These are phyloP conservation scores for Coemansia aciculifera DNA, from an alignment of 192 early-diverging fungal species.

Conservation along the genomic window DNA sequence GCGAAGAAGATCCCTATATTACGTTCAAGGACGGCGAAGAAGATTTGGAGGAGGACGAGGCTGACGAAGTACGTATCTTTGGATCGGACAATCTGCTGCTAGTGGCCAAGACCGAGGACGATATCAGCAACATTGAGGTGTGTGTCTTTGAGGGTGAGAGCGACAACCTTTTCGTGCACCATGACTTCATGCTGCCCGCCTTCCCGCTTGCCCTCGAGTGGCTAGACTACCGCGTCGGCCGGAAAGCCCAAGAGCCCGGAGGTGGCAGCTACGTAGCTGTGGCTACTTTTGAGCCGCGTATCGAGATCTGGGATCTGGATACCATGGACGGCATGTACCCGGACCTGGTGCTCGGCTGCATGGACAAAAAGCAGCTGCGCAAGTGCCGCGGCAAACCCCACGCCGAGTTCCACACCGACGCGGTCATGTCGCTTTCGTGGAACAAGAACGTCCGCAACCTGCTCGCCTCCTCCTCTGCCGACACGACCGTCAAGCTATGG, in stretches of 20 bases:
- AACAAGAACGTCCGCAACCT: slow-evolving; percentile 72
- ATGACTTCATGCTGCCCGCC: slow-evolving; percentile 96
- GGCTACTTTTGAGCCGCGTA: slow-evolving; percentile 95
- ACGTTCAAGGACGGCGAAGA: slow-evolving; percentile 63
- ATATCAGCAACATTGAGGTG: slow-evolving; percentile 93
- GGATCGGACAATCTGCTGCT: slow-evolving; percentile 84
- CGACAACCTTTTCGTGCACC: slow-evolving; percentile 94
- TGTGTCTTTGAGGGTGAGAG: slow-evolving; percentile 81
- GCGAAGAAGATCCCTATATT: slow-evolving; percentile 86
- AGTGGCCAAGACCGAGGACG: slow-evolving; percentile 95
- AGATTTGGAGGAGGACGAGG: slow-evolving; percentile 63
- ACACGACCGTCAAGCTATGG: slow-evolving; percentile 98
- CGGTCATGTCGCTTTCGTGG: slow-evolving; percentile 94
- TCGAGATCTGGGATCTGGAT: slow-evolving; percentile 99
- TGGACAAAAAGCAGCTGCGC: slow-evolving; percentile 35
- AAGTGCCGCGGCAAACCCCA: slow-evolving; percentile 55
- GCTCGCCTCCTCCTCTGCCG: slow-evolving; percentile 91
- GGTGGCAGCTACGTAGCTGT: slow-evolving; percentile 92
- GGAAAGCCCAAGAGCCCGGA: slow-evolving; percentile 56
- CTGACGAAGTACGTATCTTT: slow-evolving; percentile 77
- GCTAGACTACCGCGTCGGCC: slow-evolving; percentile 85
- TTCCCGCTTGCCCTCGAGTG: slow-evolving; percentile 96
- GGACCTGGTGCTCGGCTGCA: slow-evolving; percentile 77
- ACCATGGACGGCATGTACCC: slow-evolving; percentile 89
- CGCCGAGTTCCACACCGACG: slow-evolving; percentile 87